Evolutionary conservation across 176 grass and related monocot genomes (phyloP), one percentile per base, ranked within the genome.

Genomic region (Guadua angustifolia): DNA sequence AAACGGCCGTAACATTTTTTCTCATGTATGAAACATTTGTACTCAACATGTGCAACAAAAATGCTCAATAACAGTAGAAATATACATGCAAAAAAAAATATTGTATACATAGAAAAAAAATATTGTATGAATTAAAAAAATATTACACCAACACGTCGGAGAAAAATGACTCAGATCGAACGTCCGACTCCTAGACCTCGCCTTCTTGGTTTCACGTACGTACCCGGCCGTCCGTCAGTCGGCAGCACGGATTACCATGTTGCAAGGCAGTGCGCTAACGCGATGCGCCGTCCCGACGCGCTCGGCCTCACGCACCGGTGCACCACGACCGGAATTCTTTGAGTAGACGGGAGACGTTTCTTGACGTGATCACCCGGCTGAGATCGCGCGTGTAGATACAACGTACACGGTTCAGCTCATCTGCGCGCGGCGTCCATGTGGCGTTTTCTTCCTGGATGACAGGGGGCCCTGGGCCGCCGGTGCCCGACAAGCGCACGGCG

Each of bases 211-310:
- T 38, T 47, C 72, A 50, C 35, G 65, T 21, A 2, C 9, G 65
- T 21, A 2, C 9, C n/a, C 43, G 18, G 0, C 5, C 15, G 38
- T 24, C 36, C 36, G n/a, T 15, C 68, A 18, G 45, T 43, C 45
- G 69, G 33, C 36, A 35, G 61, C 61, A 22, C 63, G 9, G 60
- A 40, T 63, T 22, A 35, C 64, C 72, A 82, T 78, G 88, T 42
- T 21, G 88, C 79, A 4, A 59, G 66, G 73, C 79, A 90, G 84
- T 86, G 79, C 29, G 10, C 26, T 46, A 62, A 86, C 79, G 73
- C 82, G 52, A 36, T 53, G 77, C 63, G 82, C 43, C 88, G 82
- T 76, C 88, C 45, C 24, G 83, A 85, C 71, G 88, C 71, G 70
- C 88, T 26, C 83, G 88, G 77, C 82, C 7, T 17, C 69, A 69